Percentiles rank a stretch among this genome's conserved stretches.
These are phyloP conservation scores for Hsuehochloa calcarea DNA, from an alignment of 176 grass and related monocot genomes.

Conservation along the genomic window DNA sequence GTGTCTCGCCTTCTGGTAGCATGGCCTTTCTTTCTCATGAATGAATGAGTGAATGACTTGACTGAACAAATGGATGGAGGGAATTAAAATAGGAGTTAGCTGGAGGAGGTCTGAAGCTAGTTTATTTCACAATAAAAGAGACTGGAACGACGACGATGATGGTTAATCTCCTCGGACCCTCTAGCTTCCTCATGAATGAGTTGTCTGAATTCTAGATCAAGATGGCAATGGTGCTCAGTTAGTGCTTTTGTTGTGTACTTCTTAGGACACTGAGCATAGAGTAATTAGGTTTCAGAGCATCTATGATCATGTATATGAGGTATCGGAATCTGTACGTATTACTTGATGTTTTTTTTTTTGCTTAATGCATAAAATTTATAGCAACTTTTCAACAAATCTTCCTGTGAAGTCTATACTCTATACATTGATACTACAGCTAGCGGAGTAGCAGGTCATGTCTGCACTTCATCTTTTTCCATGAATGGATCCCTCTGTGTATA, in stretches of 20 bases:
- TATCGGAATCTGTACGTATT: background rate
- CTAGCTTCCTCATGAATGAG: background rate
- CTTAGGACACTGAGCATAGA: background rate
- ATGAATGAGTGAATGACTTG: slow-evolving; percentile 1
- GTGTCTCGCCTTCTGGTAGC: slow-evolving; percentile 11
- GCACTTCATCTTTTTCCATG: slow-evolving; percentile 12
- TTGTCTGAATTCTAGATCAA: slow-evolving; percentile 25
- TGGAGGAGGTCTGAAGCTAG: background rate
- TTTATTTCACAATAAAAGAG: slow-evolving; percentile 1
- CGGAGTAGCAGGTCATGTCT: slow-evolving; percentile 17
- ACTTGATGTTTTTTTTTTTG: background rate
- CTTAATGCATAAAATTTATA: background rate
- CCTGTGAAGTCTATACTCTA: background rate
- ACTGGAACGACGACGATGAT: background rate
- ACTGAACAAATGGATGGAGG: background rate
- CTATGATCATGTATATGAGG: background rate
- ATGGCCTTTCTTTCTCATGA: background rate
- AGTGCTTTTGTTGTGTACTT: background rate
- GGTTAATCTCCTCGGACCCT: background rate
- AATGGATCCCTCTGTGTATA: background rate
- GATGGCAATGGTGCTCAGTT: background rate
- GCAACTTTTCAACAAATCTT: slow-evolving; percentile 9
- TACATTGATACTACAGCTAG: slow-evolving; percentile 9
- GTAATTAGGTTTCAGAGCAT: background rate
- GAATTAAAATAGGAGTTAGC: background rate